These are phyloP conservation scores for Stereocaulon alpinum DNA, from an alignment of 495 filamentous ascomycete species.

Conservation along the genomic window DNA sequence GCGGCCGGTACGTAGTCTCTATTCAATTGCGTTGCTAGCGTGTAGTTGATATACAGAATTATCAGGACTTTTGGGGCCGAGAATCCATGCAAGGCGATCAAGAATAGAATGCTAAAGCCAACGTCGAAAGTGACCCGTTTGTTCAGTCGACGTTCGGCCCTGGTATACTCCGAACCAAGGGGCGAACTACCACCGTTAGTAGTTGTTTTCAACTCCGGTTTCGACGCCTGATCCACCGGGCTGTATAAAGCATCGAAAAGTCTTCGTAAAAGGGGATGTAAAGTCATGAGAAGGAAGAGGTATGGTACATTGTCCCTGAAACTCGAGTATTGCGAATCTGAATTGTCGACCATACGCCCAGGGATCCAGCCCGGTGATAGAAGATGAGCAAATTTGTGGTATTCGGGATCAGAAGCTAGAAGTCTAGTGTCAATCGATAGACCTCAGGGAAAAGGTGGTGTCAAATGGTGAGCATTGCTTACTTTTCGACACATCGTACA, in stretches of 20 bases:
- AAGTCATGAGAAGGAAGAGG: conserved; percentile 54
- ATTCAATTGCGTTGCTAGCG: conserved; percentile 59
- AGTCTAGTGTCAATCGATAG: conserved; percentile 8
- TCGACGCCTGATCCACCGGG: not conserved
- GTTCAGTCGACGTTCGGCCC: conserved; percentile 57
- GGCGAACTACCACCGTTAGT: conserved; percentile 11
- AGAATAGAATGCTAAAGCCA: conserved; percentile 67
- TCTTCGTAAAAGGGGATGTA: conserved; percentile 70
- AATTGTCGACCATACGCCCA: conserved; percentile 89
- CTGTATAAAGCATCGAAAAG: conserved; percentile 45
- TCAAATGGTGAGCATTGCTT: conserved; percentile 26
- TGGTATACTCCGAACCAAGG: conserved; percentile 8
- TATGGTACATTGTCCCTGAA: conserved; percentile 84
- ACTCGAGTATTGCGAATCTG: conserved; percentile 76
- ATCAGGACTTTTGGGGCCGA: conserved; percentile 71
- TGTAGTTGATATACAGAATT: conserved; percentile 75
- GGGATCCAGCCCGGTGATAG: conserved; percentile 85
- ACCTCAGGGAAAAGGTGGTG: not conserved
- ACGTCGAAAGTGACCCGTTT: conserved; percentile 78
- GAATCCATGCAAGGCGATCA: conserved; percentile 71
- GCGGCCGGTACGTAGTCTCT: conserved; percentile 53
- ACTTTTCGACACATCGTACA: conserved; percentile 82
- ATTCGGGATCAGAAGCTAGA: conserved; percentile 71
- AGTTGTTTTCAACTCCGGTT: conserved; percentile 3
- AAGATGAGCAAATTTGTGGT: conserved; percentile 56